Percentiles rank a stretch among this genome's conserved stretches.
These are phyloP conservation scores for Amborella trichopoda DNA, from an alignment of 164 flowering plant genomes.

Conservation along the genomic window DNA sequence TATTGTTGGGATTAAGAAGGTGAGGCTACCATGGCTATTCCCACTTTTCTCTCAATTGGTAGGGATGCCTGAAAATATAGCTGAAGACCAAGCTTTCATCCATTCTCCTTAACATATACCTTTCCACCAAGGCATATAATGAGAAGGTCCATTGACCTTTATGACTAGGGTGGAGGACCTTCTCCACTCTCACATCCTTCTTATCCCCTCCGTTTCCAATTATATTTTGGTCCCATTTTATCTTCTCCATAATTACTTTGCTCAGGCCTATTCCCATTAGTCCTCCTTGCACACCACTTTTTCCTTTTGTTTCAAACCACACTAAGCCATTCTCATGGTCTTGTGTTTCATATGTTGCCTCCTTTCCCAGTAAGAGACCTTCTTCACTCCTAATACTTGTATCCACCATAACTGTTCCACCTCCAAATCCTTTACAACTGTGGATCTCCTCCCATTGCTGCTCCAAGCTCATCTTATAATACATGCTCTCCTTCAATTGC, in stretches of 20 bases:
- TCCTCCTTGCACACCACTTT: background rate
- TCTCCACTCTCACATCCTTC: background rate
- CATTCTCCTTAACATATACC: slow-evolving; percentile 4
- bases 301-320: slow-evolving; percentile 1
- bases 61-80: background rate
- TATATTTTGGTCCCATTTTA: slow-evolving; percentile 11
- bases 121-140: slow-evolving; percentile 2
- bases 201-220: slow-evolving; percentile 10
- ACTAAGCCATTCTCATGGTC: slow-evolving; percentile 1
- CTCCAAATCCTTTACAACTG: slow-evolving; percentile 12
- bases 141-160: background rate
- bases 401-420: slow-evolving; percentile 3
- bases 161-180: background rate
- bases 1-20: too few species aligned
- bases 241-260: background rate
- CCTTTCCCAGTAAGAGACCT: slow-evolving; percentile 1
- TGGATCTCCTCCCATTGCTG: slow-evolving; percentile 48
- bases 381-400: background rate
- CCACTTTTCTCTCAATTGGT: background rate
- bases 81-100: slow-evolving; percentile 3
- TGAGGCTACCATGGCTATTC: background rate
- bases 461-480: slow-evolving; percentile 44
- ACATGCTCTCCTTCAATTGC: slow-evolving; percentile 28
- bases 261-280: slow-evolving; percentile 4
- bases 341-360: background rate